Conservation (phyloP, 2,329 filamentous ascomycete genomes). For the Teratosphaeriaceae sp. region DNA sequence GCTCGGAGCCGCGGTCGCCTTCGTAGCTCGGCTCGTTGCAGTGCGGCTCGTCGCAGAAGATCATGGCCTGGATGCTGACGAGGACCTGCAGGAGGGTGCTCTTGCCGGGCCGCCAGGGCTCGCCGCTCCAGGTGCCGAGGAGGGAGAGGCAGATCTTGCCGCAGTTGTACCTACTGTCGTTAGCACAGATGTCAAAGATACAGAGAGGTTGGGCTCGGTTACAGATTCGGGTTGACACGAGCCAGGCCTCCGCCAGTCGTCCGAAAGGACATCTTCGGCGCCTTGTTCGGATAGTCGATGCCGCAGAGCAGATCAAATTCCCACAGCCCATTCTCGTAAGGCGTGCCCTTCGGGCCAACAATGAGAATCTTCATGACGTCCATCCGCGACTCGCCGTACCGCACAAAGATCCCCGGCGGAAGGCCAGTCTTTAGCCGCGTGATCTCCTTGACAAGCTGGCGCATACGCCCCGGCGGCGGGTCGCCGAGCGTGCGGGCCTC, state of each 20-base stretch:
- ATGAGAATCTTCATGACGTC: conserved; percentile 53
- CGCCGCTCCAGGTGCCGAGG: conserved; percentile 53
- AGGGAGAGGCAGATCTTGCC: conserved; percentile 51
- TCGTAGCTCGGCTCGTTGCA: conserved; percentile 48
- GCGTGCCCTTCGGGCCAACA: conserved; percentile 50
- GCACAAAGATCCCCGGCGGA: conserved; percentile 50
- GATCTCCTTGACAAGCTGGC: conserved; percentile 47
- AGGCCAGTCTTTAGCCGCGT: conserved; percentile 43
- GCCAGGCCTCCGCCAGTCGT: conserved; percentile 42
- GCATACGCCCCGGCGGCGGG: conserved; percentile 39
- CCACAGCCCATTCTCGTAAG: conserved; percentile 55
- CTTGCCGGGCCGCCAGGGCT: conserved; percentile 47
- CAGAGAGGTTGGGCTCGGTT: no score
- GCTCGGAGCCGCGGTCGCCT: background rate
- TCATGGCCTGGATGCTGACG: conserved; percentile 53
- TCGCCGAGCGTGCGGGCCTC: conserved; percentile 3
- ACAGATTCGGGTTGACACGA: conserved; percentile 54
- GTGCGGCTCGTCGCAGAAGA: conserved; percentile 48
- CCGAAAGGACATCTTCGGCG: conserved; percentile 50
- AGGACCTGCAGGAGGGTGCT: conserved; percentile 48
- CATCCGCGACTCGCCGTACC: conserved; percentile 50
- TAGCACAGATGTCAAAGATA: no score
- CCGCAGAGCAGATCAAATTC: conserved; percentile 50
- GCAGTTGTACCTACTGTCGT: background rate
- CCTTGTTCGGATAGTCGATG: conserved; percentile 40